A percentile compares a stretch with the other conserved stretches of the same genome.
These are phyloP conservation scores for Ehretia macrophylla DNA, from an alignment of 257 asterid genomes.

Conservation along the genomic window DNA sequence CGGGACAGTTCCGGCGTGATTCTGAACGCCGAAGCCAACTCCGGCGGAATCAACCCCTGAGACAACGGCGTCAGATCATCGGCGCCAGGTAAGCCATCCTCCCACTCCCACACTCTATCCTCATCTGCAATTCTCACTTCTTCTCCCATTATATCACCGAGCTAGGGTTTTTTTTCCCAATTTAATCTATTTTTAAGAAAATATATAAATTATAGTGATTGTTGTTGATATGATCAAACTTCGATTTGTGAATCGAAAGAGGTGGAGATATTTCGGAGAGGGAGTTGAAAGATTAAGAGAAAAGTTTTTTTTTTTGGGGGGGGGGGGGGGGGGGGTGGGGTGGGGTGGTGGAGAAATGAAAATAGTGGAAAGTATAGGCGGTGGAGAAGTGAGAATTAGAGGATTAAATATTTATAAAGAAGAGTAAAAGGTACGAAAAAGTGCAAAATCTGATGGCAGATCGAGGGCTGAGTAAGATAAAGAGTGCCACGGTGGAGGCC, in stretches of 20 bases:
- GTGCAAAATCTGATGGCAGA: not conserved
- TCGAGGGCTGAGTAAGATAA: not conserved
- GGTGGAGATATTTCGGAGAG: not conserved
- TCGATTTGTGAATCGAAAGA: not conserved
- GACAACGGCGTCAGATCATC: conserved; percentile 13
- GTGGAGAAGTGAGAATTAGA: not conserved
- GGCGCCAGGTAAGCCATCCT: conserved; percentile 7
- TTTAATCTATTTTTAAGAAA: no score
- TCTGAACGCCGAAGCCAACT: conserved; percentile 5
- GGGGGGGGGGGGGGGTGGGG: no score
- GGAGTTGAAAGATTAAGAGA: not conserved
- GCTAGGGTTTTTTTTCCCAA: no score
- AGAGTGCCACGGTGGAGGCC: not conserved
- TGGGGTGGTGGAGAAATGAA: not conserved
- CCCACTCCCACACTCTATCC: conserved; percentile 3
- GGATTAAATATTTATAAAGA: not conserved
- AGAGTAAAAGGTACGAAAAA: not conserved
- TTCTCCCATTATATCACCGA: not conserved
- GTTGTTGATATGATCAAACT: not conserved
- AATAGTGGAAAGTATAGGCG: not conserved
- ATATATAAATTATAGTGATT: no score
- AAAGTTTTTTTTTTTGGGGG: no score
- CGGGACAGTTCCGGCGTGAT: not conserved
- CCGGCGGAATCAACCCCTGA: conserved; percentile 4
- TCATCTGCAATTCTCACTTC: not conserved